Base-by-base conservation (phyloP, 768 basidiomycete genomes). In the Xerocomus potaroensis region DNA sequence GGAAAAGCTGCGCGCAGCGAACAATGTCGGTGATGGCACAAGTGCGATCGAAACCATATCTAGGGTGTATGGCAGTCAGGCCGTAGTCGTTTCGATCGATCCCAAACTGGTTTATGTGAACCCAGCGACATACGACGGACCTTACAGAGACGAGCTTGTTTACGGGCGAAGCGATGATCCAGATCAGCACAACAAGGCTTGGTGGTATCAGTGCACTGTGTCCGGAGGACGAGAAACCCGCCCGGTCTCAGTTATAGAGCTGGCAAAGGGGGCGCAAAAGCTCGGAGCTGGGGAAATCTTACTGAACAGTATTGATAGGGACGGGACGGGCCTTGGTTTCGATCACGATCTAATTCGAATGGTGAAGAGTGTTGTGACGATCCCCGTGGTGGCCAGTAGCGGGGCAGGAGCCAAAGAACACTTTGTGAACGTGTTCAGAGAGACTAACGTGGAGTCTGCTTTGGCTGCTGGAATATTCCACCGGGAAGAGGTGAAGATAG, bases 131-230 rank as follows among this genome's bases (percentile, higher is more conserved):
- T 91, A 93, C 63, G 72, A 79, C 32, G 89, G 87, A 3, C 81
- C 83, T 8, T 82, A 83, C 68, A 73, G 64, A 54, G 67, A 72
- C 23, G 88, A 91, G 61, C 65, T 90, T 18, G 65, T 90, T 22
- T 54, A 60, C 27, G 73, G 70, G 29, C 67, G 64, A 45, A 63
- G 69, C 3, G 72, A 74, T 47, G 67, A 68, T 8, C 63, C 70
- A 8, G 78, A 72, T 47, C 87, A 87, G 53, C 69, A 75, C 43
- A 83, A 80, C 34, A 83, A 80, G 61, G 84, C 82, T 34, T 98
- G 96, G 93, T 98, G 95, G 96, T 99, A 99, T 67, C 92, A 94
- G 63, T 98, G 96, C 67, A 98, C 96, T 10, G 88, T 97, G 38
- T 88, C 84, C 1, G 95, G 96, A 31, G 96, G 96, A 12, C 83